Evolutionary conservation across 208 protist species (phyloP).

Genomic region (Entamoeba histolytica): DNA sequence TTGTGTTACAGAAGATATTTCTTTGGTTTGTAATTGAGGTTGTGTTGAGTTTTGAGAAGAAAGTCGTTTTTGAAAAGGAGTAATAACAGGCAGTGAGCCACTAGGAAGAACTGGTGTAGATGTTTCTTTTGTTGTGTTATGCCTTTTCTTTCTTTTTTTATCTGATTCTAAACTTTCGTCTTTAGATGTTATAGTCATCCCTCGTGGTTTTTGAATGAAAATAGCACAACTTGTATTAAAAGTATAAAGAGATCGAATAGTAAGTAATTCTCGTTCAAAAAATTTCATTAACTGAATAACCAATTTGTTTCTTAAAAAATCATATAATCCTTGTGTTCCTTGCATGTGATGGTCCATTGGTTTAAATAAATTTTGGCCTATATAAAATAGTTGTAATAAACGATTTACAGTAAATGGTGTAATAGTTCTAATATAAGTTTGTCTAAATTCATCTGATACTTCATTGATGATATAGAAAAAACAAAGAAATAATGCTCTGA

Average conservation of each 20-base stretch:
- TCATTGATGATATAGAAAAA: neutral
- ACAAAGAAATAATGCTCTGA: neutral
- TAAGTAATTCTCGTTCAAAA: neutral
- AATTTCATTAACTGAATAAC: neutral
- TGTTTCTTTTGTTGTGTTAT: neutral
- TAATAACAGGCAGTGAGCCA: too few relatives aligned
- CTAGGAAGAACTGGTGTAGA: neutral
- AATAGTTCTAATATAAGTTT: neutral
- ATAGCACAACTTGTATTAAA: neutral
- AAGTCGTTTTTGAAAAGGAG: too few relatives aligned
- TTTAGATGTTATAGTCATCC: neutral
- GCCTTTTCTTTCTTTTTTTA: neutral
- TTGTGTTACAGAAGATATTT: too few relatives aligned
- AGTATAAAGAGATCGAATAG: neutral
- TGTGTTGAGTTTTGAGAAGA: too few relatives aligned
- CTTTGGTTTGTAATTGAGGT: too few relatives aligned
- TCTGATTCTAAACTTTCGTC: neutral
- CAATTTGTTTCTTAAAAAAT: neutral
- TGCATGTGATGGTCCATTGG: neutral
- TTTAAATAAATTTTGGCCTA: neutral
- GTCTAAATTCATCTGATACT: neutral
- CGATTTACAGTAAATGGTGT: neutral
- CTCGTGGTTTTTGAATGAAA: neutral
- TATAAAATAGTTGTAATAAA: neutral
- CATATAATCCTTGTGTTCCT: neutral